Evolutionary conservation across 768 basidiomycete species (phyloP), one percentile per base, ranked within the genome.

Genomic region (Mycena sanguinolenta): DNA sequence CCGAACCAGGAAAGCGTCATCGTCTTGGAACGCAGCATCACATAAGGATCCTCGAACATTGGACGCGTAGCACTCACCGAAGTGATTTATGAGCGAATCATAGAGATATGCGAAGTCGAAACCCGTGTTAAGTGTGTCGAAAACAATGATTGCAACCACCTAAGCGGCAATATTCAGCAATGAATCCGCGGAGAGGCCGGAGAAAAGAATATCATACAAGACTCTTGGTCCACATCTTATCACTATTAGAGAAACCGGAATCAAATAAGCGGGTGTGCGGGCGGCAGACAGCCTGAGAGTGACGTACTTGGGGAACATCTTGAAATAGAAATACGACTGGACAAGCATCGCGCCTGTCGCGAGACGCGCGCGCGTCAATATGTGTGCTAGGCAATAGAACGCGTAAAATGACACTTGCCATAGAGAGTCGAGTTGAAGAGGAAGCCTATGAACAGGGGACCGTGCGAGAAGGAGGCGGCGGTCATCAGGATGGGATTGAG

Each of bases 31-130:
- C 42, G 1, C 2, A 17, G 27, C n/a, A 21, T 9, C 25, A 32
- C 36, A 19, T 14, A 19, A 39, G n/a, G 39, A 39, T 16, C 3
- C 13, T 38, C 14, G 8, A 38, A 38, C 36, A 14, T 21, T n/a
- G 1, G 34, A n/a, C 2, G 32, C 30, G 17, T 49, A 12, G 23
- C 19, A 38, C 78, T 0, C 21, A 84, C 84, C 83, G 38, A 81
- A 84, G 61, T 79, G 75, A 25, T 74, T 72, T 23, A 84, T 78
- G 17, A 84, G 77, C 17, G 79, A 78, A 14, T 81, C 74, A 52
- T 83, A 85, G 23, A 84, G 66, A 65, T 81, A 78, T 4, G 76
- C 78, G 42, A 81, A 74, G 54, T 82, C 81, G 61, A 82, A 83
- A 21, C 58, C 70, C 25, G 79, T 78, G 63, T 83, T 84, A n/a